Evolutionary conservation across 805 yeast genomes (phyloP).

Genomic region (Candida khao-thaluensis): DNA sequence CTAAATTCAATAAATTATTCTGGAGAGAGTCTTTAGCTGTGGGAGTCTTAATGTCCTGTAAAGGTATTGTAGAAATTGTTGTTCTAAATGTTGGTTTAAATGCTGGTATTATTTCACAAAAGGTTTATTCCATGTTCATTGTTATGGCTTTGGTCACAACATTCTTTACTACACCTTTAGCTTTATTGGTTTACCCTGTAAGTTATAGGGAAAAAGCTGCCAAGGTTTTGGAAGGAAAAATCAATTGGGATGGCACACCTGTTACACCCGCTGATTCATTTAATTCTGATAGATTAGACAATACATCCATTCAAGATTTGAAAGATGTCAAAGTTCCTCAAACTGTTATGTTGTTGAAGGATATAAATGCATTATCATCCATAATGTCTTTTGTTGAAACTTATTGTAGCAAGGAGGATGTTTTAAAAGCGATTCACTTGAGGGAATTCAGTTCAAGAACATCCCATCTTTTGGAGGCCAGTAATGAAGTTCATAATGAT

Average conservation of each 20-base stretch:
- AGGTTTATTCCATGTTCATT: conserved; percentile 75
- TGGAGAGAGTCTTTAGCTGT: conserved; percentile 77
- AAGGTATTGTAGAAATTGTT: conserved; percentile 84
- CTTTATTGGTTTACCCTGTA: conserved; percentile 60
- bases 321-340: conserved; percentile 19
- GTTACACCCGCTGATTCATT: conserved; percentile 1
- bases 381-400: conserved; percentile 30
- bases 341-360: conserved; percentile 27
- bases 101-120: conserved; percentile 63
- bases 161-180: conserved; percentile 75
- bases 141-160: conserved; percentile 81
- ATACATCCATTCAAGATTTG: conserved; percentile 5
- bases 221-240: conserved; percentile 24
- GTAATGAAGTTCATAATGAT: conserved; percentile 31
- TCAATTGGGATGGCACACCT: conserved; percentile 27
- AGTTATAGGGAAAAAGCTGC: conserved; percentile 54
- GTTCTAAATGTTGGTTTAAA: conserved; percentile 72
- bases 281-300: conserved; percentile 4
- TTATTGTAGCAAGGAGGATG: conserved; percentile 18
- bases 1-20: conserved; percentile 57
- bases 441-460: conserved; percentile 65
- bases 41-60: conserved; percentile 83
- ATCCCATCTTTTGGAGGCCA: conserved; percentile 67
- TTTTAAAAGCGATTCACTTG: conserved; percentile 52
- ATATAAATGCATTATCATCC: conserved; percentile 32